Conservation (phyloP, 108 stramenopile genomes). For the Discostella stelligeroides region DNA sequence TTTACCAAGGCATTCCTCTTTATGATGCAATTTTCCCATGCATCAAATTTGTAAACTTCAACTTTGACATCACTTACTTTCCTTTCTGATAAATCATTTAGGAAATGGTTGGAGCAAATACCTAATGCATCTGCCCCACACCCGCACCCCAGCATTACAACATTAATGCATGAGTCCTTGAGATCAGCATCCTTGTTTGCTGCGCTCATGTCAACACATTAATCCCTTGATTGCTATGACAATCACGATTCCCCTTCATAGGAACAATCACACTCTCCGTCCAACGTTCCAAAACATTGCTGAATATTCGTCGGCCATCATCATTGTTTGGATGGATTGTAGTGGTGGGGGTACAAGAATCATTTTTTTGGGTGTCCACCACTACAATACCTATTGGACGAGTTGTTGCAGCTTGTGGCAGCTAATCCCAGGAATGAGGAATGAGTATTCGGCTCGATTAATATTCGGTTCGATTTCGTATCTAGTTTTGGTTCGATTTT, state of each 20-base stretch:
- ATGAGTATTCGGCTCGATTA: too few species aligned
- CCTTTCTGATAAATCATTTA: neutral
- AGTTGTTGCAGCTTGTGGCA: too few species aligned
- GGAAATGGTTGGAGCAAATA: conserved; percentile 58
- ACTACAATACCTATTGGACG: too few species aligned
- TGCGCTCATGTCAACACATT: neutral
- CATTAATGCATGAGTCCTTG: conserved; percentile 22
- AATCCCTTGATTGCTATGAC: neutral
- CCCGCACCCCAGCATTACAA: conserved; percentile 75
- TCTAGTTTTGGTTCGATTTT: too few species aligned
- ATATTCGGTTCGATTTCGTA: too few species aligned
- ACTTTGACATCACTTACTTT: neutral
- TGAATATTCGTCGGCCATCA: too few species aligned
- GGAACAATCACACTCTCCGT: conserved; percentile 5
- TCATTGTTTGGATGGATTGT: too few species aligned
- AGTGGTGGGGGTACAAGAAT: too few species aligned
- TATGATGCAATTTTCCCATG: conserved; percentile 33
- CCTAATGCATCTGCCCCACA: conserved; percentile 79
- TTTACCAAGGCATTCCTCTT: conserved; percentile 25
- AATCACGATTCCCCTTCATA: neutral
- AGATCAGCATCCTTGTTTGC: neutral
- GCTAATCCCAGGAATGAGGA: too few species aligned
- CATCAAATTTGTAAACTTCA: conserved; percentile 43
- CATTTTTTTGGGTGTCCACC: too few species aligned
- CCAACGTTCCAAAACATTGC: conserved; percentile 38